Base-by-base conservation (phyloP, 192 early-diverging fungal genomes). In the Coemansia sp. region DNA sequence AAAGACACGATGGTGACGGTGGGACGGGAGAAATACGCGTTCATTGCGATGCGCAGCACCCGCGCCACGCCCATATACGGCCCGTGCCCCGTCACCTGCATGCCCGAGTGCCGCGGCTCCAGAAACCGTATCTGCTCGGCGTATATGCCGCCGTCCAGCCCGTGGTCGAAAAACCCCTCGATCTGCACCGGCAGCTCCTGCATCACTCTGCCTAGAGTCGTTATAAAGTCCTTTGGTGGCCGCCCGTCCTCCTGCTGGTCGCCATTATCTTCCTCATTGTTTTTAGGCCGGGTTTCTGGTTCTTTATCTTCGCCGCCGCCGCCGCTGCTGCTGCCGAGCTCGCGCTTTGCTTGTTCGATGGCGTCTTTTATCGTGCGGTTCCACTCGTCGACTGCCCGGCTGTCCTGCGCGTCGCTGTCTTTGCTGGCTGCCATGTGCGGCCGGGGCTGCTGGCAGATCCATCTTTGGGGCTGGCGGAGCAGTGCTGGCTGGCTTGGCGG, bases 311-410 rank as follows among this genome's bases (percentile, higher is more conserved):
- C 35, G 2, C 11, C 11, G 39, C 11, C 30, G 0, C 42, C 27
- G 7, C 34, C 28, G 47, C 20, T 32, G 14, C 27, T 34, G 24
- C 10, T 16, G n/a, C 20, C 4, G 16, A 67, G 57, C 53, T 73
- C 70, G 30, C 62, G 70, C 25, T 63, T 67, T 2, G 76, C 76
- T 35, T 70, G 71, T 47, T 70, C 67, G 23, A 79, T 62, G 1
- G 76, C 76, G n/a, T 79, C 71, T 35, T 67, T 29, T 45, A 79
- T 55, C 1, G 76, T 65, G 5, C 76, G 63, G 34, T 79, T 65
- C 71, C 71, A 79, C 19, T 72, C 70, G 51, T 48, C 47, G 27
- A 51, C n/a, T 19, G 25, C 62, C 7, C 46, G 24, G n/a, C 19
- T 22, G 9, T 42, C 39, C 11, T 42, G 30, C 30, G 3, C 11